These are phyloP conservation scores for Trichophyton rubrum DNA, from an alignment of 2,329 filamentous ascomycete species.

Conservation along the genomic window DNA sequence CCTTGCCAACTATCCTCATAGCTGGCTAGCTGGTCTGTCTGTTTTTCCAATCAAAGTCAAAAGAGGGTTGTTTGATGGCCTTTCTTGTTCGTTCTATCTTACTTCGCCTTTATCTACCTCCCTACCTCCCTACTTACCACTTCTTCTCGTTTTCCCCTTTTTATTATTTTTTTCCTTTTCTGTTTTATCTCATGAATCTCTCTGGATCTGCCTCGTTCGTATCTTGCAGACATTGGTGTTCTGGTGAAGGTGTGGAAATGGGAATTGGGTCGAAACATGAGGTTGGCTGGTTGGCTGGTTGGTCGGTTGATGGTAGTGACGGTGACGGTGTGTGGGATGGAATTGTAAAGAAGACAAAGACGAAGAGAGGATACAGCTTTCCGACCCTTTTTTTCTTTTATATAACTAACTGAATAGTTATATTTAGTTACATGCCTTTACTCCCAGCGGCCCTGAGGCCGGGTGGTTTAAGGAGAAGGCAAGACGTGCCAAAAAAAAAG, in stretches of 20 bases:
- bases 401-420: too few species aligned
- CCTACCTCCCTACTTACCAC: not conserved
- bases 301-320: too few species aligned
- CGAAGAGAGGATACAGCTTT: not conserved
- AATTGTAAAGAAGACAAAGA: not conserved
- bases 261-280: not conserved
- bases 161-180: slow-evolving; percentile 17
- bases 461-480: not conserved
- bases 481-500: not conserved
- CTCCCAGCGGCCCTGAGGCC: too few species aligned
- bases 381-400: not conserved
- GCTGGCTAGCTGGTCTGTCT: not conserved
- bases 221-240: slow-evolving; percentile 10
- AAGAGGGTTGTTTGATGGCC: slow-evolving; percentile 9
- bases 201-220: slow-evolving; percentile 6
- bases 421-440: too few species aligned
- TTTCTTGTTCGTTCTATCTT: slow-evolving; percentile 23
- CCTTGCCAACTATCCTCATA: not conserved
- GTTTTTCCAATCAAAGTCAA: slow-evolving; percentile 8
- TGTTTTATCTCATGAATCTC: slow-evolving; percentile 11
- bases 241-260: slow-evolving; percentile 8
- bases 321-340: not conserved
- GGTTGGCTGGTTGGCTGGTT: too few species aligned
- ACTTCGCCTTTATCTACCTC: too few species aligned
- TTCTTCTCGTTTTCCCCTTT: not conserved